These are phyloP conservation scores for Mucor plumbeus DNA, from an alignment of 371 early-diverging fungal genomes.

Conservation along the genomic window DNA sequence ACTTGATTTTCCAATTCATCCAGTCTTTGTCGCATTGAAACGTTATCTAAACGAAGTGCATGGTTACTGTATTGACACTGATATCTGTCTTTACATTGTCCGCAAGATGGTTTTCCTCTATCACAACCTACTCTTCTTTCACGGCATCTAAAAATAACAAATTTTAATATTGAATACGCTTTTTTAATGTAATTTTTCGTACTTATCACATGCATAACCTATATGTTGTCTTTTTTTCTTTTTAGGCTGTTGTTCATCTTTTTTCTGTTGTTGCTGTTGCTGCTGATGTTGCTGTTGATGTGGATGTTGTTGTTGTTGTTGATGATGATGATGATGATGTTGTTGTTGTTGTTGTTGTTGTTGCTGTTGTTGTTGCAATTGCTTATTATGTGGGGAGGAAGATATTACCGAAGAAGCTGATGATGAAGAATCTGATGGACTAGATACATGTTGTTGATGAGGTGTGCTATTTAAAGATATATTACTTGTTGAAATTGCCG, in stretches of 20 bases:
- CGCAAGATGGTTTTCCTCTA: slow-evolving; percentile 38
- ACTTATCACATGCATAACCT: slow-evolving; percentile 50
- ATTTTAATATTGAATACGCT: not conserved
- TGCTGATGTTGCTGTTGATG: not conserved
- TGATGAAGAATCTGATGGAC: slow-evolving; percentile 18
- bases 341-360: not conserved
- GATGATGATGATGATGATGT: not conserved
- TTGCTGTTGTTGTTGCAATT: not conserved
- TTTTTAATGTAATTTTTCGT: slow-evolving; percentile 1
- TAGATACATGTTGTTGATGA: not conserved
- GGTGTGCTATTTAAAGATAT: not conserved
- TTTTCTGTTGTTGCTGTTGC: not conserved
- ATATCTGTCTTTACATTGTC: slow-evolving; percentile 36
- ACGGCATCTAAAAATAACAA: slow-evolving; percentile 31
- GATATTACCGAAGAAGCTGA: slow-evolving; percentile 2
- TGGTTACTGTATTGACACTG: slow-evolving; percentile 38
- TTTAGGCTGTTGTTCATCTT: slow-evolving; percentile 18
- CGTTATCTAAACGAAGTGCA: slow-evolving; percentile 28
- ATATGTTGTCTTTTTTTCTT: slow-evolving; percentile 38
- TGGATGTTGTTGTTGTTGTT: not conserved
- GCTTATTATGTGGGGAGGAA: not conserved
- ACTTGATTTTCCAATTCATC: slow-evolving; percentile 34
- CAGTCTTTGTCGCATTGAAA: slow-evolving; percentile 34
- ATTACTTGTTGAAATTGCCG: not conserved
- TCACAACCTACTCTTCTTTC: slow-evolving; percentile 44